Conservation (phyloP, 2,329 filamentous ascomycete genomes). For the Cercospora sp. region DNA sequence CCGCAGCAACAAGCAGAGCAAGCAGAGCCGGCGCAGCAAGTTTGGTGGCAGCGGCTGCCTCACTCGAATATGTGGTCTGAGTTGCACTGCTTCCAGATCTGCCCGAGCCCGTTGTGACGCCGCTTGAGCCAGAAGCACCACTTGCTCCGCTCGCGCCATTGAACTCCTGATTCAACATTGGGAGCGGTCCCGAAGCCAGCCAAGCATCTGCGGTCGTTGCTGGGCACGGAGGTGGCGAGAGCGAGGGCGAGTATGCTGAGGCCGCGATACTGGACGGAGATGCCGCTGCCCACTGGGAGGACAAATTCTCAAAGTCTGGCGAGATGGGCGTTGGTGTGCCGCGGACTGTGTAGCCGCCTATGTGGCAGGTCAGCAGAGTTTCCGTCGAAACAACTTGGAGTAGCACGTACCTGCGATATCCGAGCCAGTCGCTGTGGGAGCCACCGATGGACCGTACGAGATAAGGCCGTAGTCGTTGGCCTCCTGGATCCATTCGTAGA, state of each 20-base stretch:
- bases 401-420: constrained; percentile 44
- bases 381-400: no score
- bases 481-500: constrained; percentile 90
- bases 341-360: constrained; percentile 66
- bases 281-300: constrained; percentile 71
- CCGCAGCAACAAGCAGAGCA: constrained; percentile 7
- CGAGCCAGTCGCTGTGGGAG: constrained; percentile 43
- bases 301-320: constrained; percentile 78
- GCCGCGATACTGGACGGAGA: constrained; percentile 67
- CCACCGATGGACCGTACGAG: constrained; percentile 66
- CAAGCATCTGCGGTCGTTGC: constrained; percentile 67
- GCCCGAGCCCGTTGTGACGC: neutral
- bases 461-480: constrained; percentile 78
- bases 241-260: constrained; percentile 63
- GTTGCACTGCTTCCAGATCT: neutral
- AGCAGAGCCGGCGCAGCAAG: constrained; percentile 12
- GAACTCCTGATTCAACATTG: constrained; percentile 58
- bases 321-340: constrained; percentile 71
- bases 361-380: neutral
- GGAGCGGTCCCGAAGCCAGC: constrained; percentile 70
- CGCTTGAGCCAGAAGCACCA: neutral
- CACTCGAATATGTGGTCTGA: neutral
- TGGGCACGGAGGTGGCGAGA: constrained; percentile 68
- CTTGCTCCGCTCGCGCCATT: constrained; percentile 12
- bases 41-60: constrained; percentile 4